These are phyloP conservation scores for Saussurea involucrata DNA, from an alignment of 129 eudicot genomes.

Conservation along the genomic window DNA sequence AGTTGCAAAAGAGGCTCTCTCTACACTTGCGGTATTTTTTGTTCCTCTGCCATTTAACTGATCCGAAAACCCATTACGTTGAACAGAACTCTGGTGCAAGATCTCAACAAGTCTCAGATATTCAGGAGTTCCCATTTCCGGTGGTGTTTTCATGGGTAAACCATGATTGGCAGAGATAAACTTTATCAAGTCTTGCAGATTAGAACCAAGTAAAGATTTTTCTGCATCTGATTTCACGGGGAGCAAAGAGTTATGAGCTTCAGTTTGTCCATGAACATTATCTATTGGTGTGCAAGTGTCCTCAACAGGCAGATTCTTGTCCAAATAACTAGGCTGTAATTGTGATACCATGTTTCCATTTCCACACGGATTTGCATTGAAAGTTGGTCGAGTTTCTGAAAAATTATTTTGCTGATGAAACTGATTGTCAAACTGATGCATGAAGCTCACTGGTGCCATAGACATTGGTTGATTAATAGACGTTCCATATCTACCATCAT, in stretches of 20 bases:
- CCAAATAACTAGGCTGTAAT: background rate
- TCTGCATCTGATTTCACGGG: slow-evolving; percentile 7
- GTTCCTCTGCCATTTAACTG: slow-evolving; percentile 14
- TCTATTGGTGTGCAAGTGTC: background rate
- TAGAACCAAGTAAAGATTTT: slow-evolving; percentile 14
- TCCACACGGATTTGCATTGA: background rate
- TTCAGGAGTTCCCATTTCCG: slow-evolving; percentile 26
- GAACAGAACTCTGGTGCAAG: slow-evolving; percentile 26
- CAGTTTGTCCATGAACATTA: slow-evolving; percentile 5
- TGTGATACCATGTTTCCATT: slow-evolving; percentile 17
- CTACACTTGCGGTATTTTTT: background rate
- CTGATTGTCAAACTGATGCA: slow-evolving; percentile 26
- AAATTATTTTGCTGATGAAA: slow-evolving; percentile 19
- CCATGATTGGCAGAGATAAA: slow-evolving; percentile 22
- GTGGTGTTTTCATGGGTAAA: slow-evolving; percentile 17
- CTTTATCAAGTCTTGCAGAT: slow-evolving; percentile 25
- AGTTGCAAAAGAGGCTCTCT: background rate
- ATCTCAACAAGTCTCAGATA: slow-evolving; percentile 25
- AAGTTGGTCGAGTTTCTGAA: slow-evolving; percentile 16
- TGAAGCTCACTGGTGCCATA: slow-evolving; percentile 25
- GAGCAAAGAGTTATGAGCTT: slow-evolving; percentile 11
- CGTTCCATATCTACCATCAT: slow-evolving; percentile 3
- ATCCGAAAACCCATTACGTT: slow-evolving; percentile 15
- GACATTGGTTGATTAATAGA: slow-evolving; percentile 16
- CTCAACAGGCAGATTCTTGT: background rate